Evolutionary conservation across 805 yeast genomes (phyloP).

Genomic region (Saccharomycopsis fibuligera): DNA sequence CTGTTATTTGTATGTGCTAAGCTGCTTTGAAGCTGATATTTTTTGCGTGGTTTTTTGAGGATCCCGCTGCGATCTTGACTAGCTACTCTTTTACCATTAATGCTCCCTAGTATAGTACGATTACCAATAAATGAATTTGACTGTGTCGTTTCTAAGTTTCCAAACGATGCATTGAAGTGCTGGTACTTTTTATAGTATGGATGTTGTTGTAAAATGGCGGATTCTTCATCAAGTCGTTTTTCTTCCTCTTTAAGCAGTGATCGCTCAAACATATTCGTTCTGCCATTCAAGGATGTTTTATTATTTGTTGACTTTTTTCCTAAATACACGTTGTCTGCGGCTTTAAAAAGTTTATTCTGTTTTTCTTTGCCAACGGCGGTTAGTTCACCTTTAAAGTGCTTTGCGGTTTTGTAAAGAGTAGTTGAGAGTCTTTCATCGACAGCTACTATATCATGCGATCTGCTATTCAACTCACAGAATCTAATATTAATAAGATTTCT

Average conservation of each 20-base stretch:
- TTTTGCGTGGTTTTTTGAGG: not conserved
- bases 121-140: too few relatives aligned
- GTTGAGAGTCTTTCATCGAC: not conserved
- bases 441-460: not conserved
- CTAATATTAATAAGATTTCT: slow-evolving; percentile 9
- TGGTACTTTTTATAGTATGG: slow-evolving; percentile 17
- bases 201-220: slow-evolving; percentile 10
- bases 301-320: not conserved
- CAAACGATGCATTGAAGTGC: not conserved
- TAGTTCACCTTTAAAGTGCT: slow-evolving; percentile 14
- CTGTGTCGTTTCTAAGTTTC: too few relatives aligned
- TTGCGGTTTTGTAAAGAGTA: slow-evolving; percentile 9
- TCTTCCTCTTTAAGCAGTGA: slow-evolving; percentile 1
- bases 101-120: too few relatives aligned
- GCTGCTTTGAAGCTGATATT: not conserved
- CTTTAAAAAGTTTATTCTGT: not conserved
- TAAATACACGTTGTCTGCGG: not conserved
- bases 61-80: too few relatives aligned
- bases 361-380: not conserved
- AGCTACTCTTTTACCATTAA: too few relatives aligned
- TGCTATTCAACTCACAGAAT: slow-evolving; percentile 11
- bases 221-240: slow-evolving; percentile 4
- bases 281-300: not conserved
- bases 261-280: not conserved
- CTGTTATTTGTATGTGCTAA: not conserved